These are phyloP conservation scores for Aspergillus niger DNA, from an alignment of 2,329 filamentous ascomycete species.

Conservation along the genomic window DNA sequence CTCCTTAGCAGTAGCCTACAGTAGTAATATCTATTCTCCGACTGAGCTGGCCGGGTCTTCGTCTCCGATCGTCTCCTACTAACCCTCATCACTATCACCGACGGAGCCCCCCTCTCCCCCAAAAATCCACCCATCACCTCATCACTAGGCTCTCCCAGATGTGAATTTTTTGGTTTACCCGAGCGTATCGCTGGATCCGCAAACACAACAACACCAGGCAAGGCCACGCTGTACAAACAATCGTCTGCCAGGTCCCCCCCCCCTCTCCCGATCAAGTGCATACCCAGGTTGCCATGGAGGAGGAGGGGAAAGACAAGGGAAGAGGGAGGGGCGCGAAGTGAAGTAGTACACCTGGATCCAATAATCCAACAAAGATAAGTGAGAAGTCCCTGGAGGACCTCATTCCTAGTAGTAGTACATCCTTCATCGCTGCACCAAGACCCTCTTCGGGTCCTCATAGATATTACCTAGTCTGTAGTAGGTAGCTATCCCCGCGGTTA, in stretches of 20 bases:
- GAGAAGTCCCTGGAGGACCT: background rate
- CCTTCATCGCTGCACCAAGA: background rate
- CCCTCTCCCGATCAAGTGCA: background rate
- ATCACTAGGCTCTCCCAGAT: no score
- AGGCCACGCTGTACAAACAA: conserved; percentile 9
- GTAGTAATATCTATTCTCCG: background rate
- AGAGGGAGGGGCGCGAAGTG: no score
- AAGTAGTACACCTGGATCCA: conserved; percentile 7
- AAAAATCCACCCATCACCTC: no score
- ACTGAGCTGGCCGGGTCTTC: background rate
- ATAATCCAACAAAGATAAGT: conserved; percentile 5
- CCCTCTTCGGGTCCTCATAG: background rate
- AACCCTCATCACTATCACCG: no score
- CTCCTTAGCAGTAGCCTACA: background rate
- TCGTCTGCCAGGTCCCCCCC: background rate
- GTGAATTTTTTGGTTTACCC: background rate
- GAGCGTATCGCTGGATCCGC: conserved; percentile 9
- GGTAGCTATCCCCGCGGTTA: background rate
- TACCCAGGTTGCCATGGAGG: no score
- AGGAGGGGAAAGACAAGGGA: background rate
- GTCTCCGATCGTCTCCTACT: background rate
- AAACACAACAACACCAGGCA: background rate
- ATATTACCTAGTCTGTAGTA: background rate
- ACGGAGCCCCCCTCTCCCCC: no score
- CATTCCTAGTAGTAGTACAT: background rate